These are phyloP conservation scores for Penicillium pulvis DNA, from an alignment of 495 filamentous ascomycete species.

Conservation along the genomic window DNA sequence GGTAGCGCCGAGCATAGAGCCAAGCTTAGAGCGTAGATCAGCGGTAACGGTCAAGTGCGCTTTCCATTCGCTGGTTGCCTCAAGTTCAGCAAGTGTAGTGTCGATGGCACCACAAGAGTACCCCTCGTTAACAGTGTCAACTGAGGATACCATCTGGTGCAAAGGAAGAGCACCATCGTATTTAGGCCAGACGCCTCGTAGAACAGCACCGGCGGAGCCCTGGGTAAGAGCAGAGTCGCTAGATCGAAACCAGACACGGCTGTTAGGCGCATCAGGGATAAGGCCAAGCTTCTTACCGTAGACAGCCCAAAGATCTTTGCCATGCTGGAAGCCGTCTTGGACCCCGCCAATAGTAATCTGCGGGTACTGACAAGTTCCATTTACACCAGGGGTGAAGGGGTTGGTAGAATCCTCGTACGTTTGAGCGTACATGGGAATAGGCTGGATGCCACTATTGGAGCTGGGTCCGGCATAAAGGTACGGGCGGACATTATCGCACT, in stretches of 20 bases:
- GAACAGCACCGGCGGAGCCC: slow-evolving; percentile 36
- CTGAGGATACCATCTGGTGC: slow-evolving; percentile 24
- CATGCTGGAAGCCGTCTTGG: slow-evolving; percentile 46
- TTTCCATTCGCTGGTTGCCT: slow-evolving; percentile 39
- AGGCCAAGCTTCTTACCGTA: slow-evolving; percentile 40
- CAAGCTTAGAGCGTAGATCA: slow-evolving; percentile 33
- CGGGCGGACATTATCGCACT: slow-evolving; percentile 42
- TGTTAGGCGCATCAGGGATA: slow-evolving; percentile 22
- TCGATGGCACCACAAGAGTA: slow-evolving; percentile 37
- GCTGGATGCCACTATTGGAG: slow-evolving; percentile 22
- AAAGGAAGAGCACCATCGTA: slow-evolving; percentile 38
- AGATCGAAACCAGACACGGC: slow-evolving; percentile 43
- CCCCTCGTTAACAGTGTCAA: slow-evolving; percentile 44
- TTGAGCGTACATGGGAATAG: slow-evolving; percentile 42
- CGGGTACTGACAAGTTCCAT: slow-evolving; percentile 47
- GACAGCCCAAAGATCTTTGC: slow-evolving; percentile 40
- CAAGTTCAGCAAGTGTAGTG: slow-evolving; percentile 26
- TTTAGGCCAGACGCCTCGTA: slow-evolving; percentile 43
- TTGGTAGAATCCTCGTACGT: slow-evolving; percentile 43
- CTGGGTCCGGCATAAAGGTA: slow-evolving; percentile 39
- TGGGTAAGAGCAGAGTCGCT: slow-evolving; percentile 42
- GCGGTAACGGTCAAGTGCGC: slow-evolving; percentile 39
- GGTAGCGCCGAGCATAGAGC: slow-evolving; percentile 36
- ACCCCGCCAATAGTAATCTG: slow-evolving; percentile 48
- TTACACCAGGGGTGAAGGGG: slow-evolving; percentile 39